A percentile compares a stretch with the other conserved stretches of the same genome.
phyloP scores from a whole-genome alignment of 1,284 basidiomycete genomes.

The Fomitopsis betulina region DNA sequence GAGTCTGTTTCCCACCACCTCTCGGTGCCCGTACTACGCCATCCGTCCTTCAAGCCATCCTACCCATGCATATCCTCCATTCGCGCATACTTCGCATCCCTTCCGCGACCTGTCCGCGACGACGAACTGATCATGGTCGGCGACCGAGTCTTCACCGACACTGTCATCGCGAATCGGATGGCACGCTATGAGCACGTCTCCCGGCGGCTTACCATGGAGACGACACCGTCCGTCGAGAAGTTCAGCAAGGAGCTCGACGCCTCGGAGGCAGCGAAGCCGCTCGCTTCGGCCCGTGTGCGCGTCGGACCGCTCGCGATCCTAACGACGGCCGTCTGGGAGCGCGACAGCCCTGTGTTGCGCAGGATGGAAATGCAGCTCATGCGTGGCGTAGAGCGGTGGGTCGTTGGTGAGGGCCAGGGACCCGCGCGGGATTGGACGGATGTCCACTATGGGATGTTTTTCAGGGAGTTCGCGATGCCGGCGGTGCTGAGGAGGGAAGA shows the following conservation, averaged over 20 bases:
- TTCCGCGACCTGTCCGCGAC: constrained; percentile 46
- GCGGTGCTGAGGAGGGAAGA: background rate
- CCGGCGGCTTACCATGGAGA: background rate
- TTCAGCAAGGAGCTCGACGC: constrained; percentile 10
- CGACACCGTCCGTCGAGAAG: background rate
- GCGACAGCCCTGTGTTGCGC: constrained; percentile 56
- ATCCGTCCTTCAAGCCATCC: constrained; percentile 72
- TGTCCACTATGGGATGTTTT: constrained; percentile 1
- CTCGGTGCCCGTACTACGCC: constrained; percentile 79
- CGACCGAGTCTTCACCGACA: constrained; percentile 88
- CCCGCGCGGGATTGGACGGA: background rate
- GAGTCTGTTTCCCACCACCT: constrained; percentile 82
- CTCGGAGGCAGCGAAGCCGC: background rate
- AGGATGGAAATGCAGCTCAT: constrained; percentile 52
- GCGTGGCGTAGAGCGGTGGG: constrained; percentile 37
- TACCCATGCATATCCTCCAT: constrained; percentile 71
- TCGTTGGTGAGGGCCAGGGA: constrained; percentile 3
- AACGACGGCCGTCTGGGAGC: constrained; percentile 66
- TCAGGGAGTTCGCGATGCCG: background rate
- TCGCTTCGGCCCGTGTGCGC: background rate
- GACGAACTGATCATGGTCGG: constrained; percentile 79
- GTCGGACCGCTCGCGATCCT: constrained; percentile 58
- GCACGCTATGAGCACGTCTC: constrained; percentile 15
- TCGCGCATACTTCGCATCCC: constrained; percentile 58
- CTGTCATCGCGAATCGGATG: constrained; percentile 82